These are phyloP conservation scores for Annulohypoxylon maeteangense DNA, from an alignment of 495 filamentous ascomycete genomes.

Conservation along the genomic window DNA sequence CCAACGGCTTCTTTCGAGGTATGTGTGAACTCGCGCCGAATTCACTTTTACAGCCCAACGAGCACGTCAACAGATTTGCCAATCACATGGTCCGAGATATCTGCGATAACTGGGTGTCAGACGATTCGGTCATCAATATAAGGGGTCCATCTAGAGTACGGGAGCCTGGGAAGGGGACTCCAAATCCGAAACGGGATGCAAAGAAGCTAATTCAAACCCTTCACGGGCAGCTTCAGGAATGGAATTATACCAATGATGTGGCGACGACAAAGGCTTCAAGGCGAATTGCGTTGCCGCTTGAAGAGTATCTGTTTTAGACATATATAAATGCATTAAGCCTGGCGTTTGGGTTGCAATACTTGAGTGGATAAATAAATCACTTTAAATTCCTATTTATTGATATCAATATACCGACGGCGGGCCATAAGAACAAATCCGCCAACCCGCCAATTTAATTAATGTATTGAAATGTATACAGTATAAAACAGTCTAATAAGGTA, in stretches of 20 bases:
- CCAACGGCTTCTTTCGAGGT: constrained; percentile 28
- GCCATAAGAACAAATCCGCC: too few species aligned
- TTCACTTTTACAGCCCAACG: constrained; percentile 9
- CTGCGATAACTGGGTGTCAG: constrained; percentile 51
- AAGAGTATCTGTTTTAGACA: constrained; percentile 40
- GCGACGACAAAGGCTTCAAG: constrained; percentile 14
- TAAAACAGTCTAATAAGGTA: too few species aligned
- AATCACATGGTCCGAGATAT: constrained; percentile 52
- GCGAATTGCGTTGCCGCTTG: constrained; percentile 16
- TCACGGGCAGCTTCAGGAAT: constrained; percentile 33
- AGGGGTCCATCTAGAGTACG: constrained; percentile 45
- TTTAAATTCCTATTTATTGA: not conserved
- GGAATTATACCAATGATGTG: constrained; percentile 46
- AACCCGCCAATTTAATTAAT: too few species aligned
- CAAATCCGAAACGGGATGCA: constrained; percentile 36
- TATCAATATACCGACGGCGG: too few species aligned
- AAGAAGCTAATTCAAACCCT: constrained; percentile 38
- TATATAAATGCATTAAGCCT: constrained; percentile 28
- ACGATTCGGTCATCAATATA: constrained; percentile 46
- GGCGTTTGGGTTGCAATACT: constrained; percentile 29
- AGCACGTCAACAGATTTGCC: constrained; percentile 47
- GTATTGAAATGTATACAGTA: too few species aligned
- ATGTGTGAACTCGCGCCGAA: not conserved
- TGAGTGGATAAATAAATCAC: not conserved
- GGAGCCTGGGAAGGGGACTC: constrained; percentile 44